Evolutionary conservation across 345 rosid genomes (phyloP).

Genomic region (Eucalyptus paniculata): DNA sequence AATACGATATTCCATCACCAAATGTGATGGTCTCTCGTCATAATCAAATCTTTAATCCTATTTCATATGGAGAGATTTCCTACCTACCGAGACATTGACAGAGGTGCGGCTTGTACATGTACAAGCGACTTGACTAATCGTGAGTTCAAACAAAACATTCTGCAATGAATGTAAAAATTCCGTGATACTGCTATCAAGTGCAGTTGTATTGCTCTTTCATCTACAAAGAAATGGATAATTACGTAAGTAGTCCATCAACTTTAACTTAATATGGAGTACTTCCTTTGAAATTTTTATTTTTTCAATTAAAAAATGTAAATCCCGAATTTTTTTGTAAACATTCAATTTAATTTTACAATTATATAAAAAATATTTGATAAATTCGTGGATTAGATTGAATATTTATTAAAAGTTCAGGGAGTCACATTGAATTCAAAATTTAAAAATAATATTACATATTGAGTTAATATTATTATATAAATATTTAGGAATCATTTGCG

Average conservation of each 20-base stretch:
- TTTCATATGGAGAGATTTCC: neutral
- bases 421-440: fast-evolving
- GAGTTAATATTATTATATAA: too few species aligned
- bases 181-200: fast-evolving
- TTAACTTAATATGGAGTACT: fast-evolving
- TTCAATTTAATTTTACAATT: too few species aligned
- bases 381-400: fast-evolving
- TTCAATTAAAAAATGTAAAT: fast-evolving
- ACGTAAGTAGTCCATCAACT: fast-evolving
- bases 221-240: too few species aligned
- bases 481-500: neutral
- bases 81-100: fast-evolving
- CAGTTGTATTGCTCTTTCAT: neutral
- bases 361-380: too few species aligned
- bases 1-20: fast-evolving
- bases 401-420: fast-evolving
- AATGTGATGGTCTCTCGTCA: fast-evolving
- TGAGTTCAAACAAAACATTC: neutral
- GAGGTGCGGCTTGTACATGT: too few species aligned
- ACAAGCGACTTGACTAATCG: fast-evolving
- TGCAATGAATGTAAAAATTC: neutral
- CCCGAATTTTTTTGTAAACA: fast-evolving
- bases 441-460: fast-evolving
- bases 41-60: neutral
- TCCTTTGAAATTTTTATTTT: neutral